A percentile compares a stretch with the other conserved stretches of the same genome.
phyloP scores from a whole-genome alignment of 78 protist species.

The Acrasis kona region DNA sequence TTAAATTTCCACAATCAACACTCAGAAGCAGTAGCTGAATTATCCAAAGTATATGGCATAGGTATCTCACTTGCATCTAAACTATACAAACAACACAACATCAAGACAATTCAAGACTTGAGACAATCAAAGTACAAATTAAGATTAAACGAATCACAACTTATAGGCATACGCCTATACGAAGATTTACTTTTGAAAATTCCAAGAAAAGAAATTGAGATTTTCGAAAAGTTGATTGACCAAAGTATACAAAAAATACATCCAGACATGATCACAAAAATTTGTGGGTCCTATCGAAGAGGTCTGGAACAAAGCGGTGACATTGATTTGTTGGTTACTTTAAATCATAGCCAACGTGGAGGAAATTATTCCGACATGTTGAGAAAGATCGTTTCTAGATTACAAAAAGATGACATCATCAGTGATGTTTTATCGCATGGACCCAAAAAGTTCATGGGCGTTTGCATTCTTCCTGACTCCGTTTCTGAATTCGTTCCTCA shows the following conservation, averaged over 20 bases:
- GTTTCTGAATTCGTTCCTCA: background rate
- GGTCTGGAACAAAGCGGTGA: background rate
- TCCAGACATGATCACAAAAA: background rate
- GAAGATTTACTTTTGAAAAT: background rate
- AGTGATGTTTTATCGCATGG: conserved; percentile 4
- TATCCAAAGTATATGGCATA: too few relatives aligned
- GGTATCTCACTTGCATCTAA: too few relatives aligned
- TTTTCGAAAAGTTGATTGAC: background rate
- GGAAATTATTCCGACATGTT: background rate
- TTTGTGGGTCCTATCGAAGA: conserved; percentile 17
- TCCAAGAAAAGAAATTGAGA: conserved; percentile 5
- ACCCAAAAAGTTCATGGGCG: conserved; percentile 23
- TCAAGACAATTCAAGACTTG: too few relatives aligned
- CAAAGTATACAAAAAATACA: background rate
- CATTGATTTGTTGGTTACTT: conserved; percentile 11
- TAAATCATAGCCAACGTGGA: background rate
- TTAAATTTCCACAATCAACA: too few relatives aligned
- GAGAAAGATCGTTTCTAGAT: background rate
- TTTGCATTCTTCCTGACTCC: conserved; percentile 2
- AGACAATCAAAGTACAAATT: too few relatives aligned
- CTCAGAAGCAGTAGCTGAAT: too few relatives aligned
- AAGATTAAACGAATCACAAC: too few relatives aligned
- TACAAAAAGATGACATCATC: conserved; percentile 1
- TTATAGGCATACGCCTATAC: too few relatives aligned
- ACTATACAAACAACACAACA: too few relatives aligned